Evolutionary conservation across 169 alveolate genomes (phyloP), one percentile per base, ranked within the genome.

Genomic region (Eimeria necatrix): DNA sequence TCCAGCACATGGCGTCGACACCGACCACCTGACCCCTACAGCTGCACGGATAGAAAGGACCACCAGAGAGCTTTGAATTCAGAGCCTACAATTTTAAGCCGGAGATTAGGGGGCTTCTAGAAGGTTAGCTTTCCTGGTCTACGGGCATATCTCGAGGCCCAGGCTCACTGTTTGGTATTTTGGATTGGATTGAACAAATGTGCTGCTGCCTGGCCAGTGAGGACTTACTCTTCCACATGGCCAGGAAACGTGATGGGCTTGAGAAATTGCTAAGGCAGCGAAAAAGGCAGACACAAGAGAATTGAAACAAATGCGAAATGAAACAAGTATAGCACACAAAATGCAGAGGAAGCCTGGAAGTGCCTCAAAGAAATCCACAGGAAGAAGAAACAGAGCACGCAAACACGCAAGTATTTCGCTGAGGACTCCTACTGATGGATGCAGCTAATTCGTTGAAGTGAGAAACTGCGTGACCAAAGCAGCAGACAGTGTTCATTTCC

Each of bases 1-100:
- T 88, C 96, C 96, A 94, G 53, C 96, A 61, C 96, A 94, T 94
- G 51, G 96, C 96, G 73, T 94, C 96, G 71, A 94, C 93, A 56
- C 96, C 96, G 52, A 94, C 93, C 49, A 76, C 60, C 68, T 74
- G 71, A 0, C 96, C 96, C 26, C 84, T 83, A 74, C 70, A 94
- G n/a, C 96, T 94, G 94, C 48, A 53, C 49, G 53, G 59, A 20
- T n/a, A 81, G 48, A 49, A 20, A 60, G 60, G 61, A 59, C 51
- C 91, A 53, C 24, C 68, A 22, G 18, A 32, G 41, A 32, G 41
- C 41, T 32, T 32, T 32, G 3, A 32, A 32, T 56, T 56, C 68
- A 68, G 80, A 68, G 46, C 12, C 12, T 18, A 24, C 2, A 3
- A 9, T 18, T 12, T n/a, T 16, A 32, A 2, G 41, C 41, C 41